Percentiles rank a stretch among this genome's conserved stretches.
These are phyloP conservation scores for Pelargonium citronellum DNA, from an alignment of 441 rosid genomes.

Conservation along the genomic window DNA sequence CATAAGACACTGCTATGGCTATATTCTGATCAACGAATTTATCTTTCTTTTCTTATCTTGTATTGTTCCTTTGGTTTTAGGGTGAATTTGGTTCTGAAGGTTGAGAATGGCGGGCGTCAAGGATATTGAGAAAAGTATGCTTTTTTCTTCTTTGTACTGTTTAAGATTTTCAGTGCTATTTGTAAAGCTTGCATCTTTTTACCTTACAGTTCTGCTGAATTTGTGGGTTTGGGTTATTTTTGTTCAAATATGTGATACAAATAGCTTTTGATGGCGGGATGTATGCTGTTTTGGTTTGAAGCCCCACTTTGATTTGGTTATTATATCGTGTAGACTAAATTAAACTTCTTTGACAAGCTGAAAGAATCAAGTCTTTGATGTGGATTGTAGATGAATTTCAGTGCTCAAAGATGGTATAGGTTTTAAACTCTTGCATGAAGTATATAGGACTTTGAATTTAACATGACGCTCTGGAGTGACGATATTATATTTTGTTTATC, in stretches of 20 bases:
- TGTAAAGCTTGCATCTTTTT: neutral
- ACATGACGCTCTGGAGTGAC: neutral
- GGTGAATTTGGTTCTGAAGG: constrained; percentile 19
- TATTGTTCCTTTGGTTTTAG: constrained; percentile 3
- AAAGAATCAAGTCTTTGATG: neutral
- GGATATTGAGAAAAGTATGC: constrained; percentile 27
- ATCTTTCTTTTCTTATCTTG: neutral
- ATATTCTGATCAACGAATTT: neutral
- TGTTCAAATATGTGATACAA: neutral
- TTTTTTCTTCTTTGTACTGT: neutral
- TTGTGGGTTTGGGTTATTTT: neutral
- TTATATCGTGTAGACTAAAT: neutral
- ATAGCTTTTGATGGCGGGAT: neutral
- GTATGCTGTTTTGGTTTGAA: neutral
- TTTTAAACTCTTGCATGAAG: neutral
- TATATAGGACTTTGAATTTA: neutral
- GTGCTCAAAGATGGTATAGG: neutral
- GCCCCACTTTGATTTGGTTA: neutral
- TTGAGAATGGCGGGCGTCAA: constrained; percentile 32
- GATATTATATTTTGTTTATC: no score
- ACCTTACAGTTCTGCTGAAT: neutral
- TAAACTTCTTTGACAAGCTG: neutral
- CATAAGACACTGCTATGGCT: neutral
- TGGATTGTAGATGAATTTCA: neutral
- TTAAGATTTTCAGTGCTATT: neutral